Evolutionary conservation across 2,329 filamentous ascomycete species (phyloP).

Genomic region (Neopestalotiopsis sp.): DNA sequence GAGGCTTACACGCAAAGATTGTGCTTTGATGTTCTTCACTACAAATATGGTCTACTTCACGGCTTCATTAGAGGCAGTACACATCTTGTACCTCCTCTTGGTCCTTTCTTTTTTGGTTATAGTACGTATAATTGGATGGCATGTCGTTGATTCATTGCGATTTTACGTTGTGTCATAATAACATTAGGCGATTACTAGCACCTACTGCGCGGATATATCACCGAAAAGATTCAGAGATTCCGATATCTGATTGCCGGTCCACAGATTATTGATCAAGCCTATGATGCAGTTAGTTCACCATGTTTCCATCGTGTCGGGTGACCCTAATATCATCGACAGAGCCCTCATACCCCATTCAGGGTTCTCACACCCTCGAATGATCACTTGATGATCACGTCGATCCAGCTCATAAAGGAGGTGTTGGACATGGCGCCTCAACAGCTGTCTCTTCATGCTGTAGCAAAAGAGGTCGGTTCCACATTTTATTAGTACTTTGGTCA

Average conservation of each 20-base stretch:
- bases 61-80: not conserved
- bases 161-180: not conserved
- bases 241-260: slow-evolving; percentile 5
- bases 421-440: not conserved
- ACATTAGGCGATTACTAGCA: not conserved
- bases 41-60: not conserved
- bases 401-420: slow-evolving; percentile 4
- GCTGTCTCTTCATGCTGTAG: slow-evolving; percentile 13
- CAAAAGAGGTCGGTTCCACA: slow-evolving; percentile 11
- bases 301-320: not conserved
- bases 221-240: not conserved
- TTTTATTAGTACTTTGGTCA: not conserved
- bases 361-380: slow-evolving; percentile 10
- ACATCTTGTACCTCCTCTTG: not conserved
- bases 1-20: too few relatives aligned
- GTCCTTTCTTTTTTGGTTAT: not conserved
- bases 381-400: slow-evolving; percentile 11
- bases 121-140: not conserved
- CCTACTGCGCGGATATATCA: not conserved
- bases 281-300: not conserved
- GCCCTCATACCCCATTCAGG: not conserved
- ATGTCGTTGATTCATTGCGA: not conserved
- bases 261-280: slow-evolving; percentile 1
- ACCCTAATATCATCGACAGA: slow-evolving; percentile 5
- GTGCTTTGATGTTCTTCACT: not conserved